Evolutionary conservation across 1,284 basidiomycete species (phyloP), one percentile per base, ranked within the genome.

Genomic region (Malassezia sp.): DNA sequence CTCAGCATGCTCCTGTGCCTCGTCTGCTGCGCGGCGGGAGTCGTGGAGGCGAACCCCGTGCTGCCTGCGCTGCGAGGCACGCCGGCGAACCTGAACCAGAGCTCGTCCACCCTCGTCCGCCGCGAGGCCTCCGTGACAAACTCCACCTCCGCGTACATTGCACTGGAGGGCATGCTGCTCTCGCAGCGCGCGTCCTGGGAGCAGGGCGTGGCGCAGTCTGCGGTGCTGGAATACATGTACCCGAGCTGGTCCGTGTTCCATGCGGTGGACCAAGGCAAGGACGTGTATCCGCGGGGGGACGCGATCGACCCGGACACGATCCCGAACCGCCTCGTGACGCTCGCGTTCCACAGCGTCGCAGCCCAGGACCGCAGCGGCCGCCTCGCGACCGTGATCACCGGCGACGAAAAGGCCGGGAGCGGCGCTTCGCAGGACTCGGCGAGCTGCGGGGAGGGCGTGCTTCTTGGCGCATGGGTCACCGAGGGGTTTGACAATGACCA

Each of bases 111-210:
- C 1, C 32, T 43, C 10, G 17, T 24, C 22, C 34, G 33, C 22
- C 40, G 32, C 7, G 42, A n/a, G n/a, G n/a, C n/a, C n/a, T n/a
- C n/a, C n/a, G n/a, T n/a, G n/a, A n/a, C n/a, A 9, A 67, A 69
- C 46, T 53, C 32, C 33, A 61, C 64, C 21, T 48, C 62, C 52
- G 47, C 52, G 31, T 32, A 62, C 24, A 30, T 53, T 37, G 60
- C 62, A 9, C 52, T 52, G 28, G 46, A 52, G 39, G 55, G 58
- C 34, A 53, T 69, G 46, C 38, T 62, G 15, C 44, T 51, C 4
- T 47, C 54, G 8, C 66, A 61, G 38, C 56, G 66, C 11, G 57
- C 66, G 8, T 53, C 60, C 2, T 69, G 66, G 66, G 66, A 66
- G 42, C 64, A 69, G 31, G 66, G 66, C n/a, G 57, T 51, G 5